Conservation (phyloP, 495 filamentous ascomycete species). For the Sporormia fimetaria region DNA sequence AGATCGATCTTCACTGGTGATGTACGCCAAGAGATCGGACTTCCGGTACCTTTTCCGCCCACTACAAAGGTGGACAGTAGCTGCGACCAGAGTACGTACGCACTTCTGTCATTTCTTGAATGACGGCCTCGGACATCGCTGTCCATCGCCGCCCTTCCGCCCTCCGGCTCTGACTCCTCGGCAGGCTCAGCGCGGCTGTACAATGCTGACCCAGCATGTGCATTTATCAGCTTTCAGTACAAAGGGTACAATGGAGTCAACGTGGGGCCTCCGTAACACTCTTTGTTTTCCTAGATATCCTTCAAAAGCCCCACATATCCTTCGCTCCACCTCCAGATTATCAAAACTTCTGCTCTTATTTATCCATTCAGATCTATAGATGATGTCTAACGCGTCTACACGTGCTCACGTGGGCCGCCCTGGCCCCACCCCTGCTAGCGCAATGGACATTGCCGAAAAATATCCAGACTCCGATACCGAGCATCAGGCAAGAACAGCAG, state of each 20-base stretch:
- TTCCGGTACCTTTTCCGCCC: not conserved
- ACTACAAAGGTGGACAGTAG: too few species aligned
- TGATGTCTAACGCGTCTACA: slow-evolving; percentile 16
- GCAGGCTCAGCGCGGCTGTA: slow-evolving; percentile 21
- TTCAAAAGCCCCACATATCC: too few species aligned
- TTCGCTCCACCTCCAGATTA: not conserved
- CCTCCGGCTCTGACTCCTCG: slow-evolving; percentile 18
- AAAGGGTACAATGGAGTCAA: slow-evolving; percentile 2
- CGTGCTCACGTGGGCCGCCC: slow-evolving; percentile 18
- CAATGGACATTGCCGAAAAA: too few species aligned
- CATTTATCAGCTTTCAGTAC: too few species aligned
- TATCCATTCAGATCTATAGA: not conserved
- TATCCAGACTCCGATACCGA: slow-evolving; percentile 1
- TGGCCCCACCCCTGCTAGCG: not conserved
- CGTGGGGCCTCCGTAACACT: not conserved
- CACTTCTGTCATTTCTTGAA: too few species aligned
- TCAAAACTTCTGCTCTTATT: too few species aligned
- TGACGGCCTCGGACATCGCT: too few species aligned
- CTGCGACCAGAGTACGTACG: too few species aligned
- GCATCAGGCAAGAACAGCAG: not conserved
- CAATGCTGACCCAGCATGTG: slow-evolving; percentile 1
- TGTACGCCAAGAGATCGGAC: slow-evolving; percentile 14
- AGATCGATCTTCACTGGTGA: slow-evolving; percentile 7
- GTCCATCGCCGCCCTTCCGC: too few species aligned
- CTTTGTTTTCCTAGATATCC: not conserved